Evolutionary conservation across 1,284 basidiomycete genomes (phyloP).

Genomic region (Marasmius fiardii): DNA sequence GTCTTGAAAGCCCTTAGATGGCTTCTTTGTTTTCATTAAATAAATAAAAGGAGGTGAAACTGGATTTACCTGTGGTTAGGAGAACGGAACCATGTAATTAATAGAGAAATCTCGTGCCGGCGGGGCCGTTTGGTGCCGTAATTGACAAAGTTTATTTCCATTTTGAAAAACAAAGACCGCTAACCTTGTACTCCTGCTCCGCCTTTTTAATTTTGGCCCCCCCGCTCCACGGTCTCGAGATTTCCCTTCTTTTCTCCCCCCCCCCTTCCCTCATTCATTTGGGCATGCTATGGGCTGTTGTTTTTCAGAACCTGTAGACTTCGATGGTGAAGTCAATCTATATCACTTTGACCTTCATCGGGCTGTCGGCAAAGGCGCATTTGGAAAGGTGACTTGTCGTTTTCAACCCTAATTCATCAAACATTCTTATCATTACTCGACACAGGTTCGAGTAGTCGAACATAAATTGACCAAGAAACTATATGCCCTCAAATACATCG

Average conservation of each 20-base stretch:
- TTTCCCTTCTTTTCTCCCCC: neutral
- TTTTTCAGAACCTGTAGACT: conserved; percentile 83
- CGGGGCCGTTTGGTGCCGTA: neutral
- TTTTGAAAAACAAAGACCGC: neutral
- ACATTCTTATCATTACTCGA: conserved; percentile 1
- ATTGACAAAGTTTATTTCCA: neutral
- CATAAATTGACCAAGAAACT: conserved; percentile 92
- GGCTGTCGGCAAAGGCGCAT: conserved; percentile 95
- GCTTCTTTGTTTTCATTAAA: too few relatives aligned
- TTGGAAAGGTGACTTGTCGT: conserved; percentile 77
- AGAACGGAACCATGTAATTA: too few relatives aligned
- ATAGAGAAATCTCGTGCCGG: too few relatives aligned
- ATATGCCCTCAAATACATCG: conserved; percentile 97
- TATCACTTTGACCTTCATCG: conserved; percentile 95
- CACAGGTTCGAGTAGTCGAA: conserved; percentile 87
- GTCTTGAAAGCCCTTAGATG: too few relatives aligned
- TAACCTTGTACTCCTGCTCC: neutral
- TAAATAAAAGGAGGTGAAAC: too few relatives aligned
- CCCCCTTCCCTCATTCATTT: neutral
- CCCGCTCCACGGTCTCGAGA: neutral
- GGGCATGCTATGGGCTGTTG: conserved; percentile 24
- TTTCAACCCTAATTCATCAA: neutral
- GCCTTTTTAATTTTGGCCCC: neutral
- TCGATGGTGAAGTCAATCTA: conserved; percentile 89
- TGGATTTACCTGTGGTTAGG: too few relatives aligned